phyloP scores from a whole-genome alignment of 306 rosid genomes.

The Ziziphus jujuba region DNA sequence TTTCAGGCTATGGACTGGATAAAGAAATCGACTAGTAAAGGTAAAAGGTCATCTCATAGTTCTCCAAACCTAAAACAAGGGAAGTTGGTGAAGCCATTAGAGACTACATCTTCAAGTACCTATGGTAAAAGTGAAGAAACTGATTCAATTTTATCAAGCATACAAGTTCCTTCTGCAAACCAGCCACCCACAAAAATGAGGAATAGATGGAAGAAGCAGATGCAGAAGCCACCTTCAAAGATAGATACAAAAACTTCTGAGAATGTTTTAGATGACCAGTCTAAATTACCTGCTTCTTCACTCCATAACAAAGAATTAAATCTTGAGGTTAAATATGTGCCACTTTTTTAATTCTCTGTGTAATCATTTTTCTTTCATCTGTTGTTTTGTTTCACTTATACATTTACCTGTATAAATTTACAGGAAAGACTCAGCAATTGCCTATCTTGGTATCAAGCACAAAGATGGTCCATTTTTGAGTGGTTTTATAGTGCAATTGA shows the following conservation, averaged over 20 bases:
- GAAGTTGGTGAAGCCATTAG: slow-evolving; percentile 47
- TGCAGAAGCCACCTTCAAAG: slow-evolving; percentile 42
- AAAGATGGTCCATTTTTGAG: slow-evolving; percentile 88
- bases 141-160: slow-evolving; percentile 42
- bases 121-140: slow-evolving; percentile 46
- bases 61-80: slow-evolving; percentile 47
- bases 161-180: slow-evolving; percentile 45
- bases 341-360: slow-evolving; percentile 17
- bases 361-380: slow-evolving; percentile 20
- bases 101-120: slow-evolving; percentile 41
- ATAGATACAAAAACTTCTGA: slow-evolving; percentile 40
- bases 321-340: slow-evolving; percentile 52
- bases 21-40: slow-evolving; percentile 50
- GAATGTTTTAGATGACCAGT: slow-evolving; percentile 38
- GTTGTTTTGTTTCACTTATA: slow-evolving; percentile 10
- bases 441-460: slow-evolving; percentile 62
- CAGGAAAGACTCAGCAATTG: slow-evolving; percentile 76
- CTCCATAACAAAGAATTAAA: slow-evolving; percentile 27
- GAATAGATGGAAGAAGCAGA: slow-evolving; percentile 58
- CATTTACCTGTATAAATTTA: slow-evolving; percentile 9
- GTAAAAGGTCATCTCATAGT: slow-evolving; percentile 62
- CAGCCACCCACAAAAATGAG: slow-evolving; percentile 46
- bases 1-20: slow-evolving; percentile 58
- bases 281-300: slow-evolving; percentile 28
- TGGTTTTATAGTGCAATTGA: slow-evolving; percentile 98